Conservation (phyloP, 225 moss, liverwort and hornwort genomes). For the Bryum argenteum region DNA sequence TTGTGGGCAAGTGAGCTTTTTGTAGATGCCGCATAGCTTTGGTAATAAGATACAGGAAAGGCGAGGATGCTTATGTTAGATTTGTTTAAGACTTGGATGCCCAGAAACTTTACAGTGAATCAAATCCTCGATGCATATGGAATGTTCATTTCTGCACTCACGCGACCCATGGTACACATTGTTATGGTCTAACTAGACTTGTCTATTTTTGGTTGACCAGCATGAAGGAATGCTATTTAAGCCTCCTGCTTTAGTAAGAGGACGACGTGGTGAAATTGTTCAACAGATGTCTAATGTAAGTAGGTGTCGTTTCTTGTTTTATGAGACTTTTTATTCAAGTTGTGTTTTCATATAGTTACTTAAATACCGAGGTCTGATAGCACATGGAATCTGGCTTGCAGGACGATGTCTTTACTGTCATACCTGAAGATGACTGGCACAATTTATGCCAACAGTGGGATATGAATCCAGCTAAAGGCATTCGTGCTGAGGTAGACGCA, state of each 20-base stretch:
- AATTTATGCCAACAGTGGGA: constrained; percentile 92
- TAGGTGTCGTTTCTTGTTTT: constrained; percentile 25
- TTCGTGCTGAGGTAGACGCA: constrained; percentile 73
- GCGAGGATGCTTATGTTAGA: background rate
- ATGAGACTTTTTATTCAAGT: background rate
- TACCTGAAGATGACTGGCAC: constrained; percentile 87
- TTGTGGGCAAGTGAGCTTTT: constrained; percentile 9
- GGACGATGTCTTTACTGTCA: constrained; percentile 87
- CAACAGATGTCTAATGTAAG: constrained; percentile 78
- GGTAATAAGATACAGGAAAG: constrained; percentile 12
- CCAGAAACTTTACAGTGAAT: background rate
- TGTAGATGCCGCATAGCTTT: background rate
- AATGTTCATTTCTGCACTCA: background rate
- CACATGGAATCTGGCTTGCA: constrained; percentile 41
- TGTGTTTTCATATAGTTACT: background rate
- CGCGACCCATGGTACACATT: background rate
- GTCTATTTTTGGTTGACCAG: constrained; percentile 49
- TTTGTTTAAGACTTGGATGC: background rate
- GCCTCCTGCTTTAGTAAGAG: constrained; percentile 74
- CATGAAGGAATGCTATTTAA: constrained; percentile 95
- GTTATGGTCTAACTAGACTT: constrained; percentile 12
- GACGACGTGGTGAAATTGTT: constrained; percentile 85
- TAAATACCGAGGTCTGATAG: background rate
- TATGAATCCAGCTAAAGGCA: constrained; percentile 83
- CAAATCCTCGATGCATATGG: background rate